Evolutionary conservation across 208 protist species (phyloP), one percentile per base, ranked within the genome.

Genomic region (Leishmania arabica): DNA sequence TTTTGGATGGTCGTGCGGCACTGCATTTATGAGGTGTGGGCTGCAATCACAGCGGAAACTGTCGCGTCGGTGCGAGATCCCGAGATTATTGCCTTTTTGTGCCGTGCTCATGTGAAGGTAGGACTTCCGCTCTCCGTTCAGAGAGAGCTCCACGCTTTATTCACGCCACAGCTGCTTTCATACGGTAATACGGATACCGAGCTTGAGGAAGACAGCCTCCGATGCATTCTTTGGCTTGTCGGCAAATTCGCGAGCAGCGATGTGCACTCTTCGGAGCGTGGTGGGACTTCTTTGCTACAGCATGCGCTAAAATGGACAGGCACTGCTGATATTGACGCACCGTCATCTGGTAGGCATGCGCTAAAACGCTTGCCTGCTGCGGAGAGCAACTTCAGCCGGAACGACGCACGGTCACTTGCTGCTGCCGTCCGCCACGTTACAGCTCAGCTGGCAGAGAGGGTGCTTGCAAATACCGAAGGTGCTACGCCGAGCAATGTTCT

Each of bases 1-100:
- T 86, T 86, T 54, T 86, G 82, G 82, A 72, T 73, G 49, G 60
- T 86, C 15, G 72, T 62, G 5, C 74, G 49, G 8, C 80, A 71
- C 40, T 86, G 77, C 53, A n/a, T 86, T n/a, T 54, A 62, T 4
- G 73, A 80, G 13, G 24, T 82, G 3, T 86, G 82, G 82, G 1
- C 21, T 3, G 77, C 53, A 21, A 37, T 86, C 4, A 65, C 53
- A 17, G 37, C 42, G 17, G 82, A 86, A 51, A 58, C 60, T 17
- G 79, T 71, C 0, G 77, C 66, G 17, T 66, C 73, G 5, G 0
- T 82, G 73, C 72, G 75, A 34, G 77, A 86, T 76, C 78, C 74
- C 17, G 74, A 77, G 15, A 70, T 82, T 4, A 24, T 86, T 21
- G n/a, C 11, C 7, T 82, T 86, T 82, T 37, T 82, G 24, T 86